Evolutionary conservation across 371 early-diverging fungal genomes (phyloP).

Genomic region (Actinomortierella wolfii): DNA sequence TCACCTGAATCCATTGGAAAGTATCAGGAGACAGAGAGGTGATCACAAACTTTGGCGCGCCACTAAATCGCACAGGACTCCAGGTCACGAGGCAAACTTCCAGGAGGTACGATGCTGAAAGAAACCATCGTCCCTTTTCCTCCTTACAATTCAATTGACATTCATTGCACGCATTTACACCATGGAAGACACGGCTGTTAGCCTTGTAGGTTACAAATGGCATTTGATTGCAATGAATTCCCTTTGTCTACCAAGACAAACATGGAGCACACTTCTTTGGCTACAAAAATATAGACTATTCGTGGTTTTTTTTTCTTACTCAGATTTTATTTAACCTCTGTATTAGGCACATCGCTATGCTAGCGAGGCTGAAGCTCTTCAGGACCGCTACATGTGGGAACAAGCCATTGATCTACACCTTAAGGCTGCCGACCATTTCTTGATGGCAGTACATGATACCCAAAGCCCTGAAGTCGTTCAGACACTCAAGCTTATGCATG

Average conservation of each 20-base stretch:
- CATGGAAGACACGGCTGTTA: constrained; percentile 45
- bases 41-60: too few species aligned
- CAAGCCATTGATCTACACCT: constrained; percentile 34
- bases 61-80: too few species aligned
- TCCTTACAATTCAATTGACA: too few species aligned
- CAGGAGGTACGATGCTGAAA: too few species aligned
- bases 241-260: background rate
- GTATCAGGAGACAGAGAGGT: too few species aligned
- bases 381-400: constrained; percentile 18
- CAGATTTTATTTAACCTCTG: background rate
- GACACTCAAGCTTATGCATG: constrained; percentile 41
- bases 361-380: constrained; percentile 25
- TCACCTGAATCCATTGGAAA: too few species aligned
- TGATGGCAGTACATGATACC: constrained; percentile 29
- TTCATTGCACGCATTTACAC: background rate
- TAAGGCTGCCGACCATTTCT: constrained; percentile 34
- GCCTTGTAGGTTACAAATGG: constrained; percentile 13
- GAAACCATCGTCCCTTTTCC: too few species aligned
- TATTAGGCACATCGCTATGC: constrained; percentile 41
- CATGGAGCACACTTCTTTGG: background rate
- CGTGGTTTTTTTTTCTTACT: too few species aligned
- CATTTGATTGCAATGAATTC: background rate
- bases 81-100: too few species aligned
- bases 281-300: too few species aligned
- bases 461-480: constrained; percentile 31